Base-by-base conservation (phyloP, 2,329 filamentous ascomycete species). In the Neopestalotiopsis clavispora region DNA sequence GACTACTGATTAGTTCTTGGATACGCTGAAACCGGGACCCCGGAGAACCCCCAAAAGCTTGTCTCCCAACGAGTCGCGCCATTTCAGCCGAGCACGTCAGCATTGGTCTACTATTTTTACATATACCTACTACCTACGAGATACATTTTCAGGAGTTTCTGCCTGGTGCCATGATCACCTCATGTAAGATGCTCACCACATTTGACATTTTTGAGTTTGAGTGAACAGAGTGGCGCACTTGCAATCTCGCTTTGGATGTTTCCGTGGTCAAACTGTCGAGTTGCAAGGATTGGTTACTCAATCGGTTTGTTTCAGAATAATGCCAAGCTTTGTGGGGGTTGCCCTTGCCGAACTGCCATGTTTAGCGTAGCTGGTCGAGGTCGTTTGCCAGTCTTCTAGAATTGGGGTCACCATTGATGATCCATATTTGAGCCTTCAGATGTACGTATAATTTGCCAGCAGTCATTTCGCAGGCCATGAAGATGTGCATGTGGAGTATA, bases 321-420 rank as follows among this genome's bases (percentile, higher is more conserved):
- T 38, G 59, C 59, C 59, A 62, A 62, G 59, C 59, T 62, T 62
- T 62, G 59, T 62, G 59, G 59, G 59, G 59, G 32, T 62, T 32
- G 34, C 34, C 32, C 57, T 59, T 30, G 13, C 59, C 30, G 28
- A 38, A 30, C 32, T 38, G 30, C 59, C 59, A 20, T 34, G 34
- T 17, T 38, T 62, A 59, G 57, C 57, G 13, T 6, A 59, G 23
- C 57, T 59, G 12, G 20, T 20, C 45, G 17, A 52, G n/a, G 3
- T 9, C 5, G 9, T 9, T 20, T n/a, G 17, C n/a, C 45, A 20
- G 45, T 52, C 45, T 52, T 52, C 45, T 52, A 20, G 45, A 52
- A 52, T 52, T 23, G 34, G 34, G 34, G 34, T 6, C 2, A 38
- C 10, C 34, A 38, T 10, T 38, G 34, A 38, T 10, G 34, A 7